Percentiles rank a stretch among this genome's conserved stretches.
phyloP scores from a whole-genome alignment of 257 asterid genomes.

The Lycium ferocissimum region DNA sequence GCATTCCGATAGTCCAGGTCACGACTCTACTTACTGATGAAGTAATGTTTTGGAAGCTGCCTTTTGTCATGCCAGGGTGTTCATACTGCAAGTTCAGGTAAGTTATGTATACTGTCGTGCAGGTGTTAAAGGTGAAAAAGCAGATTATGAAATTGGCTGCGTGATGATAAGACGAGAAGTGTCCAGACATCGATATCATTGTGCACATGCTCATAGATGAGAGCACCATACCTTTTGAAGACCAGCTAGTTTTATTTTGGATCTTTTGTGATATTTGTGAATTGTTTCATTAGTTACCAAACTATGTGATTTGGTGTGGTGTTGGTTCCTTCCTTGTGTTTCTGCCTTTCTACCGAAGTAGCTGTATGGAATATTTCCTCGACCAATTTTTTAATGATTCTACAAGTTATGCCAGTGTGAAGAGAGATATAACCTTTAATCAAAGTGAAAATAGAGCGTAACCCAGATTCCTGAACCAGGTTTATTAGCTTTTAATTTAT shows the following conservation, averaged over 20 bases:
- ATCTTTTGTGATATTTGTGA: slow-evolving; percentile 23
- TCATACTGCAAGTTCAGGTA: slow-evolving; percentile 19
- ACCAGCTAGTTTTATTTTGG: slow-evolving; percentile 20
- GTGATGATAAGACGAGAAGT: slow-evolving; percentile 23
- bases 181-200: neutral
- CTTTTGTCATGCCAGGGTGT: slow-evolving; percentile 1
- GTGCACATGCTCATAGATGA: slow-evolving; percentile 11
- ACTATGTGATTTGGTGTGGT: slow-evolving; percentile 22
- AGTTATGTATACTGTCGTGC: neutral
- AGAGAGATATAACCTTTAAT: neutral
- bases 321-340: slow-evolving; percentile 9
- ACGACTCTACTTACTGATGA: slow-evolving; percentile 40
- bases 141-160: slow-evolving; percentile 19
- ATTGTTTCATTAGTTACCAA: slow-evolving; percentile 10
- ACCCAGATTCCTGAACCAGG: neutral
- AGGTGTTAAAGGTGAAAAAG: neutral
- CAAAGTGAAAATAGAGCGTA: neutral
- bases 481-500: neutral
- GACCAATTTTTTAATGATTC: slow-evolving; percentile 11
- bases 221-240: slow-evolving; percentile 8
- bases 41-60: slow-evolving; percentile 33
- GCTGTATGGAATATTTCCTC: neutral
- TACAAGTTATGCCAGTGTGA: slow-evolving; percentile 27
- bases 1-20: slow-evolving; percentile 54
- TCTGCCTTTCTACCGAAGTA: neutral